These are phyloP conservation scores for Fusarium napiforme DNA, from an alignment of 2,329 filamentous ascomycete genomes.

Conservation along the genomic window DNA sequence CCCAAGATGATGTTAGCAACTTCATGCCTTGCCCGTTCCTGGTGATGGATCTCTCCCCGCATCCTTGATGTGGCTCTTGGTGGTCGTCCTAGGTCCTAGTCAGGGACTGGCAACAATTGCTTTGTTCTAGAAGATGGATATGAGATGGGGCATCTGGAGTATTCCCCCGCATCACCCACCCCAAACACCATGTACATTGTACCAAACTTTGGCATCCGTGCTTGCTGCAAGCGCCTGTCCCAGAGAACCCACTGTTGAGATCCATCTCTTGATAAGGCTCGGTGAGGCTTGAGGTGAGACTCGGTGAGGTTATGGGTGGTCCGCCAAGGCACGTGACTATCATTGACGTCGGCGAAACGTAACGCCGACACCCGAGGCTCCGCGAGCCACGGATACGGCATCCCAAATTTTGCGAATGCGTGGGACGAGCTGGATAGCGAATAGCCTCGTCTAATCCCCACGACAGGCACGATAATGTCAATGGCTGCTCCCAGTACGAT, in stretches of 20 bases:
- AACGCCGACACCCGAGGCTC: slow-evolving; percentile 23
- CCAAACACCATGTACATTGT: slow-evolving; percentile 43
- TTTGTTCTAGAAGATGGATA: slow-evolving; percentile 41
- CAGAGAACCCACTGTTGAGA: slow-evolving; percentile 36
- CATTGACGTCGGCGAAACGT: slow-evolving; percentile 8
- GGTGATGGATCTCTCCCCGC: slow-evolving; percentile 37
- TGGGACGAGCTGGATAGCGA: slow-evolving; percentile 31
- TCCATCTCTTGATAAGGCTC: slow-evolving; percentile 36
- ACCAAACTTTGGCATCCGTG: slow-evolving; percentile 42
- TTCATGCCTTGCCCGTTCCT: slow-evolving; percentile 28
- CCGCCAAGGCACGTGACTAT: slow-evolving; percentile 9
- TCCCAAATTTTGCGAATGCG: slow-evolving; percentile 40
- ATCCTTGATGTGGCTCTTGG: slow-evolving; percentile 32
- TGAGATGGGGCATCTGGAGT: slow-evolving; percentile 46
- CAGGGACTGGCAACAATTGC: slow-evolving; percentile 41
- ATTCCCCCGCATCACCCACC: slow-evolving; percentile 43
- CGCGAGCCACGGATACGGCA: slow-evolving; percentile 12
- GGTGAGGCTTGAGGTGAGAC: slow-evolving; percentile 25
- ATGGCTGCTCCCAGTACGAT: slow-evolving; percentile 48
- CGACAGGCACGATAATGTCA: slow-evolving; percentile 34
- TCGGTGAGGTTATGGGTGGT: slow-evolving; percentile 1
- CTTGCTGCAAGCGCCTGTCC: slow-evolving; percentile 46
- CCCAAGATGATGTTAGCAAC: slow-evolving; percentile 22
- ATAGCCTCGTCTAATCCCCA: slow-evolving; percentile 33
- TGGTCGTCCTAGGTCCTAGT: slow-evolving; percentile 36